Evolutionary conservation across 495 filamentous ascomycete species (phyloP).

Genomic region (Podospora fimiseda): DNA sequence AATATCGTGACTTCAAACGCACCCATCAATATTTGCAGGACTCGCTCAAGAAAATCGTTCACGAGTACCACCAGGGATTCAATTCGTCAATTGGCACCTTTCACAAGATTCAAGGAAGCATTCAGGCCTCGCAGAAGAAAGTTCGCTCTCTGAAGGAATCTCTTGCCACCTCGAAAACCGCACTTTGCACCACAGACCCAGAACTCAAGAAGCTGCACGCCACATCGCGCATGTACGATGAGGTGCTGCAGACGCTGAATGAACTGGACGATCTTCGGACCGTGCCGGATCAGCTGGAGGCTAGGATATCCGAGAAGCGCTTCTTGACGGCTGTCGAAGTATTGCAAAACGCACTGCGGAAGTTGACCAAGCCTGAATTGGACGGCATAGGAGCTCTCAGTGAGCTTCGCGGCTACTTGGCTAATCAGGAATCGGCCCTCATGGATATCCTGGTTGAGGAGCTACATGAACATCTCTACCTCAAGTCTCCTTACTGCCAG

Average conservation of each 20-base stretch:
- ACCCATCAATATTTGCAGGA: slow-evolving; percentile 80
- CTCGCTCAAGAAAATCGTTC: slow-evolving; percentile 90
- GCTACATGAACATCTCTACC: slow-evolving; percentile 91
- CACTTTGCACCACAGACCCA: slow-evolving; percentile 78
- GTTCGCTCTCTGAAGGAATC: slow-evolving; percentile 77
- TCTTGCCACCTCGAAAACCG: slow-evolving; percentile 71
- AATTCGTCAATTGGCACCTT: slow-evolving; percentile 98
- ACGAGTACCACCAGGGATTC: slow-evolving; percentile 98
- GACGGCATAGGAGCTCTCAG: slow-evolving; percentile 85
- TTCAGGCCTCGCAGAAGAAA: slow-evolving; percentile 78
- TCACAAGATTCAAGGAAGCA: slow-evolving; percentile 94
- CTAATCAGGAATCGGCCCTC: slow-evolving; percentile 83
- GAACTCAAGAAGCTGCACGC: slow-evolving; percentile 83
- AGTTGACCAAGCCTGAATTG: slow-evolving; percentile 78
- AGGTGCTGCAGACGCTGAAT: slow-evolving; percentile 75
- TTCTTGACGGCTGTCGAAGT: slow-evolving; percentile 91
- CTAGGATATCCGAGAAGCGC: slow-evolving; percentile 88
- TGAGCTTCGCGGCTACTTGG: slow-evolving; percentile 80
- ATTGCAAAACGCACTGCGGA: slow-evolving; percentile 74
- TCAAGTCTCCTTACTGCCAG: slow-evolving; percentile 94
- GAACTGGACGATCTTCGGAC: slow-evolving; percentile 83
- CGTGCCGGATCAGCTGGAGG: slow-evolving; percentile 90
- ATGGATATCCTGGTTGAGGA: slow-evolving; percentile 96
- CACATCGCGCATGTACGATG: slow-evolving; percentile 84
- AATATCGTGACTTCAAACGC: slow-evolving; percentile 73